Evolutionary conservation across 2,329 filamentous ascomycete species (phyloP).

Genomic region (Aphanocladium album): DNA sequence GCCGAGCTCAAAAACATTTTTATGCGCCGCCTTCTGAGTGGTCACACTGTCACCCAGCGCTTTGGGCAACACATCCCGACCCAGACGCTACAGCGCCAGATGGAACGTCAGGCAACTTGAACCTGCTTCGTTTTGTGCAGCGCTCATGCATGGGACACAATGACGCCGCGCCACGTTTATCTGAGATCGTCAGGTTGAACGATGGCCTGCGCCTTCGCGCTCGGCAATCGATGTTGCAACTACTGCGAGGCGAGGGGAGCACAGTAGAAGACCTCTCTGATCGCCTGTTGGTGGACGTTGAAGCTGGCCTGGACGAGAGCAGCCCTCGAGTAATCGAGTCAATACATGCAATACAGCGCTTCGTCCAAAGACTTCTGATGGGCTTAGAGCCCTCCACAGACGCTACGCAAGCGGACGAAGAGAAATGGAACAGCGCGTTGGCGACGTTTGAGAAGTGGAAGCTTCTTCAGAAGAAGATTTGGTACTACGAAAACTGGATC

Average conservation of each 20-base stretch:
- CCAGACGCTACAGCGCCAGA: not conserved
- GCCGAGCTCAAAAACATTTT: not conserved
- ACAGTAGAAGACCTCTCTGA: not conserved
- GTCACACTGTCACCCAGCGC: slow-evolving; percentile 1
- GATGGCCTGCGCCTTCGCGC: slow-evolving; percentile 7
- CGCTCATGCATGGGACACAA: not conserved
- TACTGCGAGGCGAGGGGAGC: not conserved
- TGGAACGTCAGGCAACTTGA: not conserved
- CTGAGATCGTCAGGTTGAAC: not conserved
- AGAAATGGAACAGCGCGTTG: slow-evolving; percentile 1
- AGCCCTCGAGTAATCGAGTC: slow-evolving; percentile 3
- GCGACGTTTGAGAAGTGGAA: slow-evolving; percentile 10
- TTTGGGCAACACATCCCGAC: slow-evolving; percentile 4
- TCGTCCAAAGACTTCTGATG: slow-evolving; percentile 4
- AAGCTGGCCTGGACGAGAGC: not conserved
- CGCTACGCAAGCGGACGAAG: no score
- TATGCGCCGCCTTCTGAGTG: not conserved
- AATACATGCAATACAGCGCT: not conserved
- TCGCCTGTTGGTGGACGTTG: slow-evolving; percentile 6
- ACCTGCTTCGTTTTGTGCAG: slow-evolving; percentile 4
- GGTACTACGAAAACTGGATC: slow-evolving; percentile 10
- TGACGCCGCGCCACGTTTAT: not conserved
- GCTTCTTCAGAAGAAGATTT: not conserved
- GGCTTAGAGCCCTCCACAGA: not conserved
- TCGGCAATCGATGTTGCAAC: not conserved